These are phyloP conservation scores for Silene uniflora DNA, from an alignment of 148 eudicot species.

Conservation along the genomic window DNA sequence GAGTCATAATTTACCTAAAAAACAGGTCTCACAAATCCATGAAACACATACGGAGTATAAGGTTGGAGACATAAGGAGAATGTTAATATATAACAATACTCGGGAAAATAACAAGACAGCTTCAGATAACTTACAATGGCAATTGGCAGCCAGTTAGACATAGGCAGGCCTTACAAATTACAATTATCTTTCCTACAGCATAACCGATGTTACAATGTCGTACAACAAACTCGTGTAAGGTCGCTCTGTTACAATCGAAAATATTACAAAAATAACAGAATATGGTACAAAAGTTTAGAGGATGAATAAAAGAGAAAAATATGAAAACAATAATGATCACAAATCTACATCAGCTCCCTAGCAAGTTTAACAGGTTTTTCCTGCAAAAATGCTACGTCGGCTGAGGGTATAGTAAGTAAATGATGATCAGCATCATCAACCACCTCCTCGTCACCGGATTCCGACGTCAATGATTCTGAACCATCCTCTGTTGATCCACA, in stretches of 20 bases:
- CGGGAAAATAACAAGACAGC: no score
- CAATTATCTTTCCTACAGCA: constrained; percentile 3
- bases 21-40: no score
- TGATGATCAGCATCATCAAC: constrained; percentile 59
- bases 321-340: not conserved
- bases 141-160: not conserved
- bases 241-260: constrained; percentile 11
- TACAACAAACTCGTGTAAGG: constrained; percentile 1
- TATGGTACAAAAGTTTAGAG: not conserved
- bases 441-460: constrained; percentile 42
- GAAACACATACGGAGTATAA: no score
- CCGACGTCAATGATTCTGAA: constrained; percentile 38
- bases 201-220: constrained; percentile 16
- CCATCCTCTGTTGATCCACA: constrained; percentile 44
- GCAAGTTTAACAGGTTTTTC: constrained; percentile 66
- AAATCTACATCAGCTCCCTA: constrained; percentile 43
- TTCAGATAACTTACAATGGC: not conserved
- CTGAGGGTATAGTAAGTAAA: constrained; percentile 45
- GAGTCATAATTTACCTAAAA: no score
- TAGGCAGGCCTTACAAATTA: not conserved
- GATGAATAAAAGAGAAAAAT: not conserved
- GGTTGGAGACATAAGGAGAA: no score
- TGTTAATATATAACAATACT: no score
- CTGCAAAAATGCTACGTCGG: constrained; percentile 71
- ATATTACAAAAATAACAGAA: not conserved